phyloP scores from a whole-genome alignment of 805 yeast genomes.

The Yamadazyma nakazawae region DNA sequence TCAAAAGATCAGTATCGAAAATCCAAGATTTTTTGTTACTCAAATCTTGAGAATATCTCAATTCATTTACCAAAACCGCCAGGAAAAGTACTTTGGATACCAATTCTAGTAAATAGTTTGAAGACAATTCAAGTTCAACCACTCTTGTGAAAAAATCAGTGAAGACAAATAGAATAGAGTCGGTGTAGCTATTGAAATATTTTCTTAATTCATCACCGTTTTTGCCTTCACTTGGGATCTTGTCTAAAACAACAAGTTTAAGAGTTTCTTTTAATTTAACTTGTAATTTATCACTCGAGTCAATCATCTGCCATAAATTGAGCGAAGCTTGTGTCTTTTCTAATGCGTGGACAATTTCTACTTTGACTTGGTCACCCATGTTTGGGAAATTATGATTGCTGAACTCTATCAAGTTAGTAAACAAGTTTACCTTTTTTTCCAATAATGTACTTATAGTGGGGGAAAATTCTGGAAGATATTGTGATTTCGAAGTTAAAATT shows the following conservation, averaged over 20 bases:
- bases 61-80: constrained; percentile 40
- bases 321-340: constrained; percentile 45
- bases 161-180: constrained; percentile 25
- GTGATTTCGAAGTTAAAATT: constrained; percentile 53
- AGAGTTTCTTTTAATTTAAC: constrained; percentile 1
- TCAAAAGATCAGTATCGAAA: constrained; percentile 37
- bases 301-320: constrained; percentile 22
- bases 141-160: constrained; percentile 24
- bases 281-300: neutral
- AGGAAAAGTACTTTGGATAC: constrained; percentile 23
- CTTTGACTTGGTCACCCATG: constrained; percentile 35
- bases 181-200: constrained; percentile 24
- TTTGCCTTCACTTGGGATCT: neutral
- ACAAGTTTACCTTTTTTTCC: constrained; percentile 43
- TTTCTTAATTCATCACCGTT: constrained; percentile 21
- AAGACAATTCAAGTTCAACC: constrained; percentile 16
- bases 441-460: constrained; percentile 53
- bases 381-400: constrained; percentile 43
- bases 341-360: constrained; percentile 29
- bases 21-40: constrained; percentile 42
- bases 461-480: constrained; percentile 52
- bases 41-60: constrained; percentile 25
- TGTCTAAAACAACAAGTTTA: neutral
- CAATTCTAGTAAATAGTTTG: constrained; percentile 17
- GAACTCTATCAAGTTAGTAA: constrained; percentile 44